phyloP scores from a whole-genome alignment of 1,284 basidiomycete genomes.

The Apiotrichum akiyoshidainum region DNA sequence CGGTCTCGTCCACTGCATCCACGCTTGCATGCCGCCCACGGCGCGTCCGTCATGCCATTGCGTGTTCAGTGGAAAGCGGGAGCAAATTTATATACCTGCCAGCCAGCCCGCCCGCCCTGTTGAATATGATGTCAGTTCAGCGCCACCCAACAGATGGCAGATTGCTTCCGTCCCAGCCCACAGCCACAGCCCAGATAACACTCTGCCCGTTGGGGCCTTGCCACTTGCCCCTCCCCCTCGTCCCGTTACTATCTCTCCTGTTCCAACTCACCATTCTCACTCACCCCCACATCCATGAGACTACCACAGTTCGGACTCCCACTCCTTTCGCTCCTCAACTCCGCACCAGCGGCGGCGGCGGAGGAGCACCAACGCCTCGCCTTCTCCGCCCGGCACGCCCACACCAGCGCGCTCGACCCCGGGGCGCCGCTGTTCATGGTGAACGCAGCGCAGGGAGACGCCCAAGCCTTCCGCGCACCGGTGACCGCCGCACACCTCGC shows the following conservation, averaged over 20 bases:
- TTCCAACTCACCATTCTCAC: neutral
- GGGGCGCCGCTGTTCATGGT: slow-evolving; percentile 5
- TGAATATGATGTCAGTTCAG: no score
- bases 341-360: neutral
- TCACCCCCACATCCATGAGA: neutral
- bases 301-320: neutral
- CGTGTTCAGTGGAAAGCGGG: no score
- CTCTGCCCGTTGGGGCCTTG: no score
- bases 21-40: no score
- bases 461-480: neutral
- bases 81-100: no score
- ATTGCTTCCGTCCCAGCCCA: no score
- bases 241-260: neutral
- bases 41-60: no score
- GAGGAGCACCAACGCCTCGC: slow-evolving; percentile 13
- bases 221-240: no score
- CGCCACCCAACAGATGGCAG: no score
- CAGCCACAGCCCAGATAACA: no score
- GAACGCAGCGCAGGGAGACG: neutral
- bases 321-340: neutral
- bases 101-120: no score
- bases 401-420: slow-evolving; percentile 24
- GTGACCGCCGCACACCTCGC: neutral
- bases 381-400: slow-evolving; percentile 37
- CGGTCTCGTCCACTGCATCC: no score